Evolutionary conservation across 2,329 filamentous ascomycete genomes (phyloP).

Genomic region (Sporothrix pallida): DNA sequence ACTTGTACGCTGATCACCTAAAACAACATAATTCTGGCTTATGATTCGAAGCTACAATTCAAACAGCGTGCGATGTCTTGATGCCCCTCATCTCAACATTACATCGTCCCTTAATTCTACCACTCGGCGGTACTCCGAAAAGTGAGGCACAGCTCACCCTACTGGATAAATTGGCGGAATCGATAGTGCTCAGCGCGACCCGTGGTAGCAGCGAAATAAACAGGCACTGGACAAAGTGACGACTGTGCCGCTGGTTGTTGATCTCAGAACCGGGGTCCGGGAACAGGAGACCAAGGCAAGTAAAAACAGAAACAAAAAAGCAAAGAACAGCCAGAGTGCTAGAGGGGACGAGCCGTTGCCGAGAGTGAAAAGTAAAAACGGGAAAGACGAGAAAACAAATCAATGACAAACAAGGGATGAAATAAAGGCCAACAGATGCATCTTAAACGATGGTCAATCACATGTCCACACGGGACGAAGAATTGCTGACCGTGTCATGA

Average conservation of each 20-base stretch:
- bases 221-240: neutral
- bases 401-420: conserved; percentile 4
- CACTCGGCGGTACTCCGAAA: neutral
- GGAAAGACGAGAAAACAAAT: neutral
- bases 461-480: neutral
- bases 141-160: neutral
- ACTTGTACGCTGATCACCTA: conserved; percentile 4
- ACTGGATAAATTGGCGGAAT: too few species aligned
- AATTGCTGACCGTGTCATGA: neutral
- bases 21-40: neutral
- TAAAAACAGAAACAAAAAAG: neutral
- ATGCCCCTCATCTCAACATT: neutral
- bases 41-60: too few species aligned
- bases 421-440: neutral
- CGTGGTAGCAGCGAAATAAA: neutral
- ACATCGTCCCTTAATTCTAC: neutral
- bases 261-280: conserved; percentile 14
- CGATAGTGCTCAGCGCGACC: conserved; percentile 2
- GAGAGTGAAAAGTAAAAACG: neutral
- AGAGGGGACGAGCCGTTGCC: conserved; percentile 9
- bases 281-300: neutral
- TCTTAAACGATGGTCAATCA: neutral
- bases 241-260: neutral
- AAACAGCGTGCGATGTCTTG: too few species aligned
- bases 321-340: neutral